Evolutionary conservation across 305 asterid genomes (phyloP).

Genomic region (Plantago rigida): DNA sequence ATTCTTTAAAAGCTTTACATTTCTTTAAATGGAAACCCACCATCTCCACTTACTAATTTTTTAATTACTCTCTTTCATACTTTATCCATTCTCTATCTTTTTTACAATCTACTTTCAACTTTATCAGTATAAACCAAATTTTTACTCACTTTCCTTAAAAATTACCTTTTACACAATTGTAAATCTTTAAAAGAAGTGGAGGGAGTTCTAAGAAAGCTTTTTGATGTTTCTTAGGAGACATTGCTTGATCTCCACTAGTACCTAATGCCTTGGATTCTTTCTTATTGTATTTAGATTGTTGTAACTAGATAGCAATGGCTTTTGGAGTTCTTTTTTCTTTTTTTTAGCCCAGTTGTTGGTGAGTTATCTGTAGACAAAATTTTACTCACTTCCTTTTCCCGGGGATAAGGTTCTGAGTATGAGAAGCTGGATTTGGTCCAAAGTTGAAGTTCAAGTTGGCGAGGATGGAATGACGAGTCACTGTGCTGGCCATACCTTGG

Average conservation of each 20-base stretch:
- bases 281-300: not conserved
- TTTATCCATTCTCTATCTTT: too few species aligned
- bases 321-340: not conserved
- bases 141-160: too few species aligned
- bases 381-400: constrained; percentile 21
- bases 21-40: too few species aligned
- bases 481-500: constrained; percentile 92
- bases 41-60: too few species aligned
- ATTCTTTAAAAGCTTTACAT: too few species aligned
- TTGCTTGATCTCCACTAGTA: not conserved
- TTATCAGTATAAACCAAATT: too few species aligned
- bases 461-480: constrained; percentile 43
- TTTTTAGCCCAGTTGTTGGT: constrained; percentile 1
- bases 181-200: too few species aligned
- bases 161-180: too few species aligned
- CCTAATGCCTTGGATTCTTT: not conserved
- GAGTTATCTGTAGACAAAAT: constrained; percentile 24
- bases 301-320: not conserved
- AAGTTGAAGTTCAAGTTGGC: constrained; percentile 55
- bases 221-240: not conserved
- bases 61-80: too few species aligned
- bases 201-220: not conserved
- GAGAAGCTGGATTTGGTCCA: constrained; percentile 89
- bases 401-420: constrained; percentile 57
- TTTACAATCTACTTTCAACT: too few species aligned